Evolutionary conservation across 2,329 filamentous ascomycete genomes (phyloP).

Genomic region (Penicillium sp.): DNA sequence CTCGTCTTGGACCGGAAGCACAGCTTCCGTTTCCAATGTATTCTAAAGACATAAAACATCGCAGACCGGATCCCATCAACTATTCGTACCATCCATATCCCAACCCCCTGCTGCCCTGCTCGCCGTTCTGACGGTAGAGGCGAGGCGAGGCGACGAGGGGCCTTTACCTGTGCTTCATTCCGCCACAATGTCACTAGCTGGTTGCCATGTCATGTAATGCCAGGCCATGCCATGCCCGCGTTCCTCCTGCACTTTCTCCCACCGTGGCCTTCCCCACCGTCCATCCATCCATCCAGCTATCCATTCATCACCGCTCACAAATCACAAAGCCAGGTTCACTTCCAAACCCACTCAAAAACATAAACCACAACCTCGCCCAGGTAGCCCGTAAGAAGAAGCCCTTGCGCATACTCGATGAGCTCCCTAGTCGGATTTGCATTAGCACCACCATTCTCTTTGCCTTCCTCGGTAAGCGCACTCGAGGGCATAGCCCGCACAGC

Average conservation of each 20-base stretch:
- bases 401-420: slow-evolving; percentile 38
- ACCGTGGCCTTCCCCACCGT: background rate
- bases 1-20: no score
- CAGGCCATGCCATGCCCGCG: no score
- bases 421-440: slow-evolving; percentile 25
- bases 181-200: no score
- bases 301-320: background rate
- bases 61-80: no score
- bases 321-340: slow-evolving; percentile 2
- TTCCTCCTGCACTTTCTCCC: background rate
- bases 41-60: no score
- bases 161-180: no score
- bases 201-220: no score
- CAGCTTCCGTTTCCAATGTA: no score
- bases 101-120: no score
- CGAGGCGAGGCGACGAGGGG: no score
- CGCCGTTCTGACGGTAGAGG: no score
- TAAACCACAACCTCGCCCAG: slow-evolving; percentile 38
- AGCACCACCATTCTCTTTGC: background rate
- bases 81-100: no score
- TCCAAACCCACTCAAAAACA: slow-evolving; percentile 38
- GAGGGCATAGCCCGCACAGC: slow-evolving; percentile 25
- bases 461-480: slow-evolving; percentile 26
- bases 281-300: background rate
- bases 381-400: slow-evolving; percentile 31